phyloP scores from a whole-genome alignment of 345 rosid species.

The Bruguiera parviflora region DNA sequence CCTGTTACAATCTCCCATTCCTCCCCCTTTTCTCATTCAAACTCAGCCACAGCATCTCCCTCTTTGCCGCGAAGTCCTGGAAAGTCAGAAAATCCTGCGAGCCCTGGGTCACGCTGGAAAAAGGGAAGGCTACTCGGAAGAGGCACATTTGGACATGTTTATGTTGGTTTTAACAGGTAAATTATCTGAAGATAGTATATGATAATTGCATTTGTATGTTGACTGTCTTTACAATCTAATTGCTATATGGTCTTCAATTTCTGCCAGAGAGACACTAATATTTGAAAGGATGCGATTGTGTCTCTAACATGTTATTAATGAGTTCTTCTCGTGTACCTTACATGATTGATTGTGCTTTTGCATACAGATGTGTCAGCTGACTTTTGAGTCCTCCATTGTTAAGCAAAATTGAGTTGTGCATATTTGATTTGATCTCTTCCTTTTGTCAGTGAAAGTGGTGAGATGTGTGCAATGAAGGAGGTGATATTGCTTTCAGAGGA shows the following conservation, averaged over 20 bases:
- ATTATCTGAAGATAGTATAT: not conserved
- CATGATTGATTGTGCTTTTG: not conserved
- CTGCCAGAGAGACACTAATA: not conserved
- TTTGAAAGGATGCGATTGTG: not conserved
- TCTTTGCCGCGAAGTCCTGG: constrained; percentile 95
- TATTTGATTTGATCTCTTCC: not conserved
- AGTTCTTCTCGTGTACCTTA: not conserved
- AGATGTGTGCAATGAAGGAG: constrained; percentile 92
- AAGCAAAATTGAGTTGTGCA: not conserved
- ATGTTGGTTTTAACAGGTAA: constrained; percentile 71
- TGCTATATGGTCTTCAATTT: not conserved
- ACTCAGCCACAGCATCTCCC: constrained; percentile 89
- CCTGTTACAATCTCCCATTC: constrained; percentile 63
- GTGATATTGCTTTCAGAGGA: constrained; percentile 76
- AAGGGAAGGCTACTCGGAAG: constrained; percentile 70
- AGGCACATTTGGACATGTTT: constrained; percentile 85
- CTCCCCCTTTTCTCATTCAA: constrained; percentile 79
- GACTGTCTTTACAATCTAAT: not conserved
- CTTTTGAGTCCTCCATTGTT: not conserved
- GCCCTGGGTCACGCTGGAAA: constrained; percentile 67
- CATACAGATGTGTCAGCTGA: not conserved
- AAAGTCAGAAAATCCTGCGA: constrained; percentile 70
- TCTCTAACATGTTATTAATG: not conserved
- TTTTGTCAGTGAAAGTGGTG: constrained; percentile 63
- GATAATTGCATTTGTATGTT: not conserved